These are phyloP conservation scores for Chaetomium tenue DNA, from an alignment of 495 filamentous ascomycete genomes.

Conservation along the genomic window DNA sequence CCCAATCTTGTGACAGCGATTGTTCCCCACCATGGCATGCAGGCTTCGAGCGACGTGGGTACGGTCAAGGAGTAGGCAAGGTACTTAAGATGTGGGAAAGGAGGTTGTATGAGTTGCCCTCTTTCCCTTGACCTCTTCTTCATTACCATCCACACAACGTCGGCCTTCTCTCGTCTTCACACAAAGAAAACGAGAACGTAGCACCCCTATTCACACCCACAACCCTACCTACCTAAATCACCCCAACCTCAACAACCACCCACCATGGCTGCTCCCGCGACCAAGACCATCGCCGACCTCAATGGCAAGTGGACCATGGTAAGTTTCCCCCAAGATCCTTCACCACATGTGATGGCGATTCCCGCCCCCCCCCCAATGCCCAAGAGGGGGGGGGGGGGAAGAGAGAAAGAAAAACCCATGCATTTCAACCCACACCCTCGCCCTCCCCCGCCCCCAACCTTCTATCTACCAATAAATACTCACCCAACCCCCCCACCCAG, in stretches of 20 bases:
- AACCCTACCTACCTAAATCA: neutral
- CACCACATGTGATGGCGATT: no score
- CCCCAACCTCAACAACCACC: neutral
- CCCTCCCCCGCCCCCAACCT: neutral
- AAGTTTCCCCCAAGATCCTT: slow-evolving; percentile 27
- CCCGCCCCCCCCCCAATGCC: neutral
- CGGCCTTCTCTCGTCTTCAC: neutral
- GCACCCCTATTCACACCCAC: neutral
- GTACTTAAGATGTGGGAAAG: slow-evolving; percentile 12
- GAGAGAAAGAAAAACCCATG: no score
- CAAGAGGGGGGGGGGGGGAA: no score
- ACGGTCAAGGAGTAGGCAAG: neutral
- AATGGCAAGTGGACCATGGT: slow-evolving; percentile 80
- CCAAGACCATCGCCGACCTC: slow-evolving; percentile 69
- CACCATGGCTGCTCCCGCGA: slow-evolving; percentile 79
- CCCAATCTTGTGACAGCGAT: slow-evolving; percentile 14
- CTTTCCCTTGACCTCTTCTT: neutral
- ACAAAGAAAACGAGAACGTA: neutral
- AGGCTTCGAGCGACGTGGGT: neutral
- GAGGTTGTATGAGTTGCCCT: neutral
- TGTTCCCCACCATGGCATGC: neutral
- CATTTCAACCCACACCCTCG: slow-evolving; percentile 11
- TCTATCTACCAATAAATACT: neutral
- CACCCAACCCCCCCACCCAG: slow-evolving; percentile 40
- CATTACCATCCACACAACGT: neutral